Percentiles rank a stretch among this genome's conserved stretches.
phyloP scores from a whole-genome alignment of 1,284 basidiomycete species.

The Sporisorium reilianum region DNA sequence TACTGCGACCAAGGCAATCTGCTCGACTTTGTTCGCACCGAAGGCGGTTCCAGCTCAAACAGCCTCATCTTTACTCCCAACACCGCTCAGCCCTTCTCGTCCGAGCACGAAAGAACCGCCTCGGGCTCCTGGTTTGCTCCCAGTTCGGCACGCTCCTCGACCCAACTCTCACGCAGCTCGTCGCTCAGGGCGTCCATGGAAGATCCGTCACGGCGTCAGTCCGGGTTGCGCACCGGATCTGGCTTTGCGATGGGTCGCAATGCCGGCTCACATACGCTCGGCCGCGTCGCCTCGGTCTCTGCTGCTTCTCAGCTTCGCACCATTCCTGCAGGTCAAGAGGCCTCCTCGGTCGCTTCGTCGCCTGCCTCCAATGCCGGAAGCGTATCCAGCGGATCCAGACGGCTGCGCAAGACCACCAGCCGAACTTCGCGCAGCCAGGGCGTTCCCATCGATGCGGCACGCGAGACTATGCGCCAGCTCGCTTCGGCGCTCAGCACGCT shows the following conservation, averaged over 20 bases:
- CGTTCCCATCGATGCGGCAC: slow-evolving; percentile 73
- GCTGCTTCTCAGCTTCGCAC: slow-evolving; percentile 42
- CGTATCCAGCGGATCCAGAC: slow-evolving; percentile 32
- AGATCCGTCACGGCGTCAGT: slow-evolving; percentile 21
- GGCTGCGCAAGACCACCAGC: slow-evolving; percentile 40
- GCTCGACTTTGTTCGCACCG: slow-evolving; percentile 57
- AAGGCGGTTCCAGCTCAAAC: slow-evolving; percentile 34
- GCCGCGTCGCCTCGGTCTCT: slow-evolving; percentile 38
- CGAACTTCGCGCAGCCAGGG: slow-evolving; percentile 45
- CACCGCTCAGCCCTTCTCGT: slow-evolving; percentile 17
- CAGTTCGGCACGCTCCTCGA: slow-evolving; percentile 22
- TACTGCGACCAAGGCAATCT: slow-evolving; percentile 57
- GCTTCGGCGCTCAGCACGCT: slow-evolving; percentile 86
- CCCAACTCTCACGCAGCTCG: slow-evolving; percentile 39
- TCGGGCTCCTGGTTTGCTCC: slow-evolving; percentile 37
- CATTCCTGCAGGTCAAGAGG: slow-evolving; percentile 43
- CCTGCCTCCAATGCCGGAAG: slow-evolving; percentile 42
- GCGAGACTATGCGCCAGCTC: slow-evolving; percentile 90
- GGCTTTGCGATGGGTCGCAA: slow-evolving; percentile 34
- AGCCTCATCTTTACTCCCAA: slow-evolving; percentile 12
- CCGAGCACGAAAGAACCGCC: slow-evolving; percentile 25
- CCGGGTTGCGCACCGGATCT: slow-evolving; percentile 39
- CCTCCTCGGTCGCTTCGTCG: slow-evolving; percentile 35
- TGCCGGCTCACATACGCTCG: slow-evolving; percentile 15
- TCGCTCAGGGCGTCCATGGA: slow-evolving; percentile 37